Percentiles rank a stretch among this genome's conserved stretches.
phyloP scores from a whole-genome alignment of 306 rosid genomes.

The Amphicarpaea edgeworthii region DNA sequence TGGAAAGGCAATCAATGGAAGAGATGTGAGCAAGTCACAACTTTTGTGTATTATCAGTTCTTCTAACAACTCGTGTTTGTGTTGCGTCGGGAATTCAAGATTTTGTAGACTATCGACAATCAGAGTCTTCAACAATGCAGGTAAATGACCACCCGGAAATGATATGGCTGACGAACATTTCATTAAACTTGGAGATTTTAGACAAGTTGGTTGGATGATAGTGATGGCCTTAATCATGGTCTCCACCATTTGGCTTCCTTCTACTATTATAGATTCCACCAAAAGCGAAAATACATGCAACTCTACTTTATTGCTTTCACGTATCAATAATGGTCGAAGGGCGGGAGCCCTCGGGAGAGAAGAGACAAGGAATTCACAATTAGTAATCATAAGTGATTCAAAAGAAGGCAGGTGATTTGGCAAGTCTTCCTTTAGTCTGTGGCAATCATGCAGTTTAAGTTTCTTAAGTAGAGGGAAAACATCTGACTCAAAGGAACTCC shows the following conservation, averaged over 20 bases:
- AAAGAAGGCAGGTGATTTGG: background rate
- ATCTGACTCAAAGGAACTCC: too few relatives aligned
- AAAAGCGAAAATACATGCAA: background rate
- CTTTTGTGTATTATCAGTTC: too few relatives aligned
- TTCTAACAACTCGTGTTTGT: too few relatives aligned
- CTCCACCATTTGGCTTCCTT: background rate
- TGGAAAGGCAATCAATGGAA: background rate
- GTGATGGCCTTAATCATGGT: too few relatives aligned
- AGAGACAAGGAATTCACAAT: background rate
- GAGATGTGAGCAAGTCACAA: background rate
- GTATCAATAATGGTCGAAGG: background rate
- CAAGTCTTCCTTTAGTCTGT: background rate
- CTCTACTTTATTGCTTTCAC: background rate
- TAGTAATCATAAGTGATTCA: background rate
- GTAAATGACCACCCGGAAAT: too few relatives aligned
- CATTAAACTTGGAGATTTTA: fast-evolving
- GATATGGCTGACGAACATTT: too few relatives aligned
- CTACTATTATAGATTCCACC: background rate
- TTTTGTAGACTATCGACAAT: too few relatives aligned
- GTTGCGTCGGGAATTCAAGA: too few relatives aligned
- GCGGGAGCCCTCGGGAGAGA: background rate
- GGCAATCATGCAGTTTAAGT: background rate
- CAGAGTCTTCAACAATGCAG: too few relatives aligned
- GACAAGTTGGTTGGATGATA: too few relatives aligned
- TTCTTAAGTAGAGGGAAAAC: background rate